Conservation (phyloP, 2,329 filamentous ascomycete species). For the Claviceps maximensis region DNA sequence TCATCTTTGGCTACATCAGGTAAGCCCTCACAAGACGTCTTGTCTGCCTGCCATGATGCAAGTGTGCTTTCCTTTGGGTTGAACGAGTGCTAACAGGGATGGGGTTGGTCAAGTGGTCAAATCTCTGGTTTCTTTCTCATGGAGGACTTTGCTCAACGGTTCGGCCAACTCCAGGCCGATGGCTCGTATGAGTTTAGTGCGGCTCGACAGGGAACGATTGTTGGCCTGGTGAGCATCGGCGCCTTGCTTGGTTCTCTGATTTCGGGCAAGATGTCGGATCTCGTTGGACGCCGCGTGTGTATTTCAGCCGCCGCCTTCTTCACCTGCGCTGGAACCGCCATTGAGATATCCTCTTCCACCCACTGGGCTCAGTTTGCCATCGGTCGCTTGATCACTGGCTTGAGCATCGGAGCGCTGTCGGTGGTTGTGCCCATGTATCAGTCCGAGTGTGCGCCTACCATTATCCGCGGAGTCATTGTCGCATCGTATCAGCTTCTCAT, state of each 20-base stretch:
- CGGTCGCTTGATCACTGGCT: conserved; percentile 51
- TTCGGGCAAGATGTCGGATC: conserved; percentile 48
- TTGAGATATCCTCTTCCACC: conserved; percentile 43
- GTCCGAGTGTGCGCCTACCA: conserved; percentile 49
- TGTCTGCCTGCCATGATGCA: no score
- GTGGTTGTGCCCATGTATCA: conserved; percentile 58
- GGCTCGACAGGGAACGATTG: conserved; percentile 46
- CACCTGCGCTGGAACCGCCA: conserved; percentile 49
- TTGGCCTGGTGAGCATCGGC: conserved; percentile 48
- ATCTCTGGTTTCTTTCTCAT: conserved; percentile 50
- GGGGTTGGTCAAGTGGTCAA: no score
- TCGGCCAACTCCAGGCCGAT: conserved; percentile 29
- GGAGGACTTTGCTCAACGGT: conserved; percentile 41
- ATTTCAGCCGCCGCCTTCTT: conserved; percentile 51
- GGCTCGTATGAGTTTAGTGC: conserved; percentile 38
- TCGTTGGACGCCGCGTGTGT: conserved; percentile 45
- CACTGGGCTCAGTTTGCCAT: conserved; percentile 53
- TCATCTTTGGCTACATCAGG: conserved; percentile 46
- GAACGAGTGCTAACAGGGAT: neutral
- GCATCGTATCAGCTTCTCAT: conserved; percentile 56
- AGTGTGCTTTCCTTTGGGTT: no score
- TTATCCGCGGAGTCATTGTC: conserved; percentile 50
- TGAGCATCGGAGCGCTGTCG: conserved; percentile 51
- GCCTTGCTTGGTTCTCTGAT: conserved; percentile 44
- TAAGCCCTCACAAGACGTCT: conserved; percentile 15